phyloP scores from a whole-genome alignment of 2,329 filamentous ascomycete genomes.

The Colletotrichum graminicola region DNA sequence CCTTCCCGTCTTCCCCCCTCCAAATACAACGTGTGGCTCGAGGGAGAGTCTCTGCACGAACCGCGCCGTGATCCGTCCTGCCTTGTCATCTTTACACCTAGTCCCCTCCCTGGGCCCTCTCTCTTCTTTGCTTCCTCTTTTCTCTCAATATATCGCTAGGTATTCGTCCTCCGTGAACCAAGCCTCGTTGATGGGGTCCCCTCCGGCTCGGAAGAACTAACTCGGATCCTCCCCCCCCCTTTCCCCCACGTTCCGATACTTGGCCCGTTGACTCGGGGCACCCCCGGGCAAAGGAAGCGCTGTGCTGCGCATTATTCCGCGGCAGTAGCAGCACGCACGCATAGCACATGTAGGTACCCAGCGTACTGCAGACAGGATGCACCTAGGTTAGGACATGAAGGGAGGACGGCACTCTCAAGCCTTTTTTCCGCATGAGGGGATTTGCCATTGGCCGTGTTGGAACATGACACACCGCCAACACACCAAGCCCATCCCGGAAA shows the following conservation, averaged over 20 bases:
- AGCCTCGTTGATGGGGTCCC: not conserved
- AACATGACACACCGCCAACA: not conserved
- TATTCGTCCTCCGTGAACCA: too few relatives aligned
- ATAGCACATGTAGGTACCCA: too few relatives aligned
- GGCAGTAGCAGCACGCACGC: too few relatives aligned
- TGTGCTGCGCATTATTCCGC: not conserved
- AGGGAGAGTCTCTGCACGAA: not conserved
- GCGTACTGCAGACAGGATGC: not conserved
- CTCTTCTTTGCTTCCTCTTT: not conserved
- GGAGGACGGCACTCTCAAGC: not conserved
- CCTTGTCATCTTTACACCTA: constrained; percentile 3
- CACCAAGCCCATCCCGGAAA: too few relatives aligned
- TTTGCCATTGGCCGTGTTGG: constrained; percentile 1
- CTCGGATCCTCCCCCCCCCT: not conserved
- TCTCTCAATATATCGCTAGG: too few relatives aligned
- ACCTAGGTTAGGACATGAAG: not conserved
- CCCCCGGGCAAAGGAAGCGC: not conserved
- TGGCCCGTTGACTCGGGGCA: not conserved
- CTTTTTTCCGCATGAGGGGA: not conserved
- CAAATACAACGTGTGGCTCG: not conserved
- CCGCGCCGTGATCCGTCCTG: not conserved
- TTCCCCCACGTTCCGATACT: constrained; percentile 21
- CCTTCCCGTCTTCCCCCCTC: too few relatives aligned
- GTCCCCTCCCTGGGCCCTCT: too few relatives aligned
- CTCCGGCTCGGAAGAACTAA: not conserved